A percentile compares a stretch with the other conserved stretches of the same genome.
phyloP scores from a whole-genome alignment of 257 asterid species.

The Scutellaria barbata region DNA sequence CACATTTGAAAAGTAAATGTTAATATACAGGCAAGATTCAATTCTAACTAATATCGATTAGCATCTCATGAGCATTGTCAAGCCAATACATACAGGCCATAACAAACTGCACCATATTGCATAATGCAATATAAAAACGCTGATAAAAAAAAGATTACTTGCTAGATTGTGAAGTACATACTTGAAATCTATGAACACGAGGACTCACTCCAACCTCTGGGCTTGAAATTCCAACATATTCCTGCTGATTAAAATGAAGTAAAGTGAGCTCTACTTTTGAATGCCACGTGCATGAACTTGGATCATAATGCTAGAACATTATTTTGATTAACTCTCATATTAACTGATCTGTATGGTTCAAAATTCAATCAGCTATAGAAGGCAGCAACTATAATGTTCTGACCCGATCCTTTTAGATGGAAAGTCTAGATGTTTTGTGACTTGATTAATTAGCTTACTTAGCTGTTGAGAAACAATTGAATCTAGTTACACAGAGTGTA shows the following conservation, averaged over 20 bases:
- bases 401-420: constrained; percentile 30
- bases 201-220: constrained; percentile 71
- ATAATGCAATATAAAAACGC: constrained; percentile 14
- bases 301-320: constrained; percentile 20
- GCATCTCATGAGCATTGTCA: constrained; percentile 24
- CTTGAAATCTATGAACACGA: constrained; percentile 74
- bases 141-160: constrained; percentile 20
- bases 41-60: constrained; percentile 4
- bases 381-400: constrained; percentile 15
- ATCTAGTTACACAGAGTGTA: constrained; percentile 2
- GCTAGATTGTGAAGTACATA: constrained; percentile 44
- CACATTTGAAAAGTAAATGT: constrained; percentile 5
- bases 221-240: constrained; percentile 58
- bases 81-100: constrained; percentile 29
- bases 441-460: constrained; percentile 16
- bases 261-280: constrained; percentile 27
- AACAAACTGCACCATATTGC: neutral
- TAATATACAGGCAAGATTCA: constrained; percentile 9
- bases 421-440: constrained; percentile 25
- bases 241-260: constrained; percentile 54
- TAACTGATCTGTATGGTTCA: constrained; percentile 7
- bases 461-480: constrained; percentile 14
- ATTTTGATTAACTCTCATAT: constrained; percentile 10
- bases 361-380: constrained; percentile 14
- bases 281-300: constrained; percentile 21